Evolutionary conservation across 2,329 filamentous ascomycete genomes (phyloP).

Genomic region (Fusarium tupiense): DNA sequence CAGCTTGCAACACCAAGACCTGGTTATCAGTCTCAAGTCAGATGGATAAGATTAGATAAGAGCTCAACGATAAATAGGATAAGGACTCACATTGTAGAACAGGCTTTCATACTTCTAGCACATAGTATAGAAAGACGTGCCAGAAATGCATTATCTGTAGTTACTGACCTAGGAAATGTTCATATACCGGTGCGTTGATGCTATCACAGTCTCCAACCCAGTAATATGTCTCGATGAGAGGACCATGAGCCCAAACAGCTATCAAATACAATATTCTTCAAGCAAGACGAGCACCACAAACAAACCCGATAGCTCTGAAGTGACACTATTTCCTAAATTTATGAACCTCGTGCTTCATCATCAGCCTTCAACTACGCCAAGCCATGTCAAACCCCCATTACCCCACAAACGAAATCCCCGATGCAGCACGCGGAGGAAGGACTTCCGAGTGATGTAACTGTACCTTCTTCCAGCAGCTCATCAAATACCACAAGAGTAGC

Average conservation of each 20-base stretch:
- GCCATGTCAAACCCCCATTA: not conserved
- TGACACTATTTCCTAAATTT: fast-evolving
- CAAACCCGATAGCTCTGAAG: not conserved
- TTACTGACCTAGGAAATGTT: fast-evolving
- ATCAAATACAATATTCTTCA: not conserved
- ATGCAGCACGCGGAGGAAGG: not conserved
- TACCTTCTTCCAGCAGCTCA: not conserved
- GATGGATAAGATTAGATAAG: not conserved
- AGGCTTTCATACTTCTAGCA: fast-evolving
- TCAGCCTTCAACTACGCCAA: not conserved
- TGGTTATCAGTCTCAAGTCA: not conserved
- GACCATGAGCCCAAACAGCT: not conserved
- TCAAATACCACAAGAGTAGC: not conserved
- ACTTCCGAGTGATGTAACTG: not conserved
- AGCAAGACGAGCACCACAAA: no score
- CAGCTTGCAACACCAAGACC: not conserved
- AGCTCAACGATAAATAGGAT: not conserved
- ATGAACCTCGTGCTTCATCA: not conserved
- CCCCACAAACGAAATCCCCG: not conserved
- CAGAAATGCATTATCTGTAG: not conserved
- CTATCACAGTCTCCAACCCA: not conserved
- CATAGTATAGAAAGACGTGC: not conserved
- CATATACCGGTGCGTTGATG: fast-evolving
- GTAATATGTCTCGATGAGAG: not conserved
- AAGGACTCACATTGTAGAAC: no score